Evolutionary conservation across 1,139 yeast genomes (phyloP), one percentile per base, ranked within the genome.

Genomic region (Hyphopichia burtonii): DNA sequence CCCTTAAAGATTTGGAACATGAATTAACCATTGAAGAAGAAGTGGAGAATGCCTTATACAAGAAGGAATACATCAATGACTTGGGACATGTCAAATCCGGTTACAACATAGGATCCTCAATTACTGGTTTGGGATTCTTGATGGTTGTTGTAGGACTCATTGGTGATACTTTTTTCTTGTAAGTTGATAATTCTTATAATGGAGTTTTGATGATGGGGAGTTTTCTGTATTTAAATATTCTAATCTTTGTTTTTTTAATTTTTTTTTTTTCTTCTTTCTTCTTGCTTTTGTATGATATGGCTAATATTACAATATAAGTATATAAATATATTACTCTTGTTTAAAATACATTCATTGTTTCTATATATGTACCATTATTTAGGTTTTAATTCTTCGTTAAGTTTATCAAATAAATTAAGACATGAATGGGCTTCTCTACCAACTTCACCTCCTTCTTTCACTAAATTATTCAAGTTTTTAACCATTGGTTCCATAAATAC

Each of bases 361-460:
- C 23, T 20, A 20, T 20, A 20, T 6, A 20, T 6, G 8, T 20
- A 20, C 23, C 5, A 20, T 20, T 20, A 20, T 20, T 20, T 5
- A 20, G 28, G 28, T 9, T 25, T 25, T 10, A 25, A 7, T 10
- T 25, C 28, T 25, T 25, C n/a, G 11, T 11, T 25, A 8, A 33
- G 20, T n/a, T 20, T 18, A 4, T 18, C 27, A 18, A 36, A 14
- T 14, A 36, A 12, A 18, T 27, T 30, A 32, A 65, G 41, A 44
- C 70, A 63, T 7, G 58, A 53, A 40, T 73, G 73, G 10, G 88
- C 84, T 39, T 71, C 73, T 47, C 83, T 76, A 3, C 90, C 93
- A 11, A 76, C 67, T 45, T 84, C 90, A 3, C 94, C 94, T 9
- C 90, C 91, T 53, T 87, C 96, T 52, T 80, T 82, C 9, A 78